These are phyloP conservation scores for Nidula microcarpa DNA, from an alignment of 768 basidiomycete genomes.

Conservation along the genomic window DNA sequence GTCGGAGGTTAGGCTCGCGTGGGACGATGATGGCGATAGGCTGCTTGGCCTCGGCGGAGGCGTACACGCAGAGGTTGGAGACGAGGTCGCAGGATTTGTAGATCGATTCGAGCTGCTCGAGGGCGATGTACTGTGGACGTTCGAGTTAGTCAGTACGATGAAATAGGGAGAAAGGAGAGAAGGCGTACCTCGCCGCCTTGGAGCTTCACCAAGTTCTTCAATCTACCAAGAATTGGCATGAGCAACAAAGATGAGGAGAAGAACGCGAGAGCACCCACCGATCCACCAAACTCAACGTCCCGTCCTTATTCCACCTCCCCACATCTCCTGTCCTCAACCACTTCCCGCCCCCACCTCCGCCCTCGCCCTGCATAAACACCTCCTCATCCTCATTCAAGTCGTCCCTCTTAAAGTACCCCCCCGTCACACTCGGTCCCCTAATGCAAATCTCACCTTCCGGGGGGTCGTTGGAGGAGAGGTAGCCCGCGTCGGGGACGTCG, in stretches of 20 bases:
- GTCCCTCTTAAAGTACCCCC: slow-evolving; percentile 87
- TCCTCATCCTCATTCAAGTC: slow-evolving; percentile 83
- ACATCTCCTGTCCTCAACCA: slow-evolving; percentile 96
- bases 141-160: neutral
- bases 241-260: neutral
- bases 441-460: slow-evolving; percentile 89
- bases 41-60: slow-evolving; percentile 68
- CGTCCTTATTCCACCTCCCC: slow-evolving; percentile 92
- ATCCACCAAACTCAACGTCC: slow-evolving; percentile 86
- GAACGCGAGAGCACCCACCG: slow-evolving; percentile 44
- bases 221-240: slow-evolving; percentile 33
- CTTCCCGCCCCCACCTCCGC: slow-evolving; percentile 24
- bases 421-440: slow-evolving; percentile 81
- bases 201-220: slow-evolving; percentile 92
- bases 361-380: slow-evolving; percentile 78
- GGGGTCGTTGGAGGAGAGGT: slow-evolving; percentile 65
- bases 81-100: slow-evolving; percentile 85
- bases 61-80: slow-evolving; percentile 81
- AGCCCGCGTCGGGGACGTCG: slow-evolving; percentile 83
- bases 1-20: slow-evolving; percentile 73
- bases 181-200: slow-evolving; percentile 65
- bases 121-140: slow-evolving; percentile 70
- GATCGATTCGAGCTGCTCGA: slow-evolving; percentile 83
- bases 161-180: slow-evolving; percentile 2
- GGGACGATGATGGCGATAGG: slow-evolving; percentile 87